These are phyloP conservation scores for Stentor coeruleus DNA, from an alignment of 73 alveolate genomes.

Conservation along the genomic window DNA sequence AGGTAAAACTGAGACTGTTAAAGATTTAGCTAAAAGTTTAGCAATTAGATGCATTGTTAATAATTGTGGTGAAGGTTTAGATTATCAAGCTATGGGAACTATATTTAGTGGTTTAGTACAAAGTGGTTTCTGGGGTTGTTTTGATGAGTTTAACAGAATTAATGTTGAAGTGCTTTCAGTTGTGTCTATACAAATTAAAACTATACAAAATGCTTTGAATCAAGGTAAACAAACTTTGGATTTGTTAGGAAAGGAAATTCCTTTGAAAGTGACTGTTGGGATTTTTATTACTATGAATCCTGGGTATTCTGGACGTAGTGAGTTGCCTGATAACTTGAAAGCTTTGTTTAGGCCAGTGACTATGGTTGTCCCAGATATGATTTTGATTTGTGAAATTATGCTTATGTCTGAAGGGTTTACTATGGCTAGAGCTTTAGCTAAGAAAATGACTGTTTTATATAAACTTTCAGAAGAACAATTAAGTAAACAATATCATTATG, in stretches of 20 bases:
- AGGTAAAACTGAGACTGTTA: conserved; percentile 96
- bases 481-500: conserved; percentile 73
- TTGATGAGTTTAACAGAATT: conserved; percentile 99
- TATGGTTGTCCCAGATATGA: conserved; percentile 99
- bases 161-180: conserved; percentile 99
- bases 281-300: conserved; percentile 99
- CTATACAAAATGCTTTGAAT: conserved; percentile 89
- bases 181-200: conserved; percentile 96
- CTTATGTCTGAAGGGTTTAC: conserved; percentile 98
- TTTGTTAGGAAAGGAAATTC: conserved; percentile 87
- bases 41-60: conserved; percentile 97
- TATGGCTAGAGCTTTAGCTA: conserved; percentile 94
- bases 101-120: conserved; percentile 97
- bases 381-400: conserved; percentile 98
- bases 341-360: conserved; percentile 99
- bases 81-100: conserved; percentile 97
- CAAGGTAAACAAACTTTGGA: conserved; percentile 87
- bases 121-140: conserved; percentile 99
- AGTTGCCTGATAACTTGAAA: conserved; percentile 99
- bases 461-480: conserved; percentile 95
- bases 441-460: conserved; percentile 96
- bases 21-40: conserved; percentile 97
- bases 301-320: conserved; percentile 99
- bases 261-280: conserved; percentile 93
- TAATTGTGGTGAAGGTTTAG: conserved; percentile 98